phyloP scores from a whole-genome alignment of 2,329 filamentous ascomycete species.

The Coccinonectria pachysandricola region DNA sequence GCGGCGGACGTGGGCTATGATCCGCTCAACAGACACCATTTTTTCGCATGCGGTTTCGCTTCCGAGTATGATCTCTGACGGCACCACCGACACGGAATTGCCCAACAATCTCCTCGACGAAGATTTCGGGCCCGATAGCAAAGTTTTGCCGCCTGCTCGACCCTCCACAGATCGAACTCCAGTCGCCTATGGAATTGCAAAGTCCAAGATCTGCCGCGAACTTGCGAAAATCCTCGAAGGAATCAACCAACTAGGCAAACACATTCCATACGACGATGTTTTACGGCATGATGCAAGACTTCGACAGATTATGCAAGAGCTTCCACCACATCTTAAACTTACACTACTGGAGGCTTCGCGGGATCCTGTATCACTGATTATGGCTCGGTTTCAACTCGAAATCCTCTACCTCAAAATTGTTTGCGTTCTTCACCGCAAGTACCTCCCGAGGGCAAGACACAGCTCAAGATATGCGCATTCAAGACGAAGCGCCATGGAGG shows the following conservation, averaged over 20 bases:
- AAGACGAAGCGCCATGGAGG: conserved; percentile 73
- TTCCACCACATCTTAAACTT: conserved; percentile 72
- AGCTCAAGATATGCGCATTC: conserved; percentile 79
- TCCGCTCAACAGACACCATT: conserved; percentile 63
- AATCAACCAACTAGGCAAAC: conserved; percentile 44
- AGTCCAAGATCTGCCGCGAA: conserved; percentile 56
- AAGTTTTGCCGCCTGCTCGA: conserved; percentile 55
- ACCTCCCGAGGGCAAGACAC: conserved; percentile 65
- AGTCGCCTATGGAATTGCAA: conserved; percentile 69
- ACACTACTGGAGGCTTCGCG: conserved; percentile 63
- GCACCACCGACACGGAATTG: conserved; percentile 65
- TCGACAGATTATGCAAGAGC: conserved; percentile 50
- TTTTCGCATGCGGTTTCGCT: conserved; percentile 67
- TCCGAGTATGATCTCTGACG: conserved; percentile 59
- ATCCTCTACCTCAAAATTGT: conserved; percentile 82
- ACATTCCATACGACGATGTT: conserved; percentile 53
- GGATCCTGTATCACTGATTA: conserved; percentile 75
- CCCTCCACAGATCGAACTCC: conserved; percentile 63
- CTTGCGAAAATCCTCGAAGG: conserved; percentile 63
- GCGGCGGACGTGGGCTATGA: conserved; percentile 56
- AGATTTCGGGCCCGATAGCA: conserved; percentile 61
- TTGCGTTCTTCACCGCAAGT: conserved; percentile 81
- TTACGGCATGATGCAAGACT: conserved; percentile 51
- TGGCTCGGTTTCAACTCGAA: conserved; percentile 76
- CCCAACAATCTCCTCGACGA: conserved; percentile 75